Conservation (phyloP, 1,284 basidiomycete genomes). For the Cystobasidium sp. region DNA sequence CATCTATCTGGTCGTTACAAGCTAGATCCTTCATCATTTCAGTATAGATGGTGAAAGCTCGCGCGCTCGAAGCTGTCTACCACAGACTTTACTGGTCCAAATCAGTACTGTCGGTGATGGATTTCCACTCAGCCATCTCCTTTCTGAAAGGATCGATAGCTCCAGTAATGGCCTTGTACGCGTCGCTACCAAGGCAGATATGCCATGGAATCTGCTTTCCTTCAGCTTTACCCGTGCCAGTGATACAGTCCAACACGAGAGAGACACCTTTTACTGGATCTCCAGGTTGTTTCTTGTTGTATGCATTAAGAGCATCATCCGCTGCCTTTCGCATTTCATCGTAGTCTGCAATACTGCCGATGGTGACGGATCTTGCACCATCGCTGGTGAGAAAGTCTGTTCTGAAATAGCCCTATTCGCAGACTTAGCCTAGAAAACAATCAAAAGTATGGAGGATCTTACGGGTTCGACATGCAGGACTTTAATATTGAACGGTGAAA, state of each 20-base stretch:
- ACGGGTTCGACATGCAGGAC: conserved; percentile 15
- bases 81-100: too few relatives aligned
- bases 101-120: conserved; percentile 43
- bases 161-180: conserved; percentile 47
- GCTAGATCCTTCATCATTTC: too few relatives aligned
- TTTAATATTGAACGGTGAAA: not conserved
- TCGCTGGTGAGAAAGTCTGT: conserved; percentile 11
- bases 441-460: not conserved
- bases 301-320: conserved; percentile 43
- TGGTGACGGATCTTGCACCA: not conserved
- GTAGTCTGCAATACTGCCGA: conserved; percentile 32
- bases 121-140: conserved; percentile 55
- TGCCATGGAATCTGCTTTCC: conserved; percentile 51
- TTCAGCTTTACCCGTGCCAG: conserved; percentile 53
- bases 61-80: too few relatives aligned
- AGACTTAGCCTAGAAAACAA: not conserved
- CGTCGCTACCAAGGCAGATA: conserved; percentile 55
- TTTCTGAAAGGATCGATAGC: conserved; percentile 47
- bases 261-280: conserved; percentile 55
- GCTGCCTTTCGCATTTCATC: conserved; percentile 15
- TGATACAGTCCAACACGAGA: conserved; percentile 56
- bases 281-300: conserved; percentile 56
- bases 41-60: too few relatives aligned
- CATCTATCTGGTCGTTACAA: too few relatives aligned
- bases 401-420: conserved; percentile 16